A percentile compares a stretch with the other conserved stretches of the same genome.
These are phyloP conservation scores for Trypanosoma scelopori DNA, from an alignment of 208 protist species.

Conservation along the genomic window DNA sequence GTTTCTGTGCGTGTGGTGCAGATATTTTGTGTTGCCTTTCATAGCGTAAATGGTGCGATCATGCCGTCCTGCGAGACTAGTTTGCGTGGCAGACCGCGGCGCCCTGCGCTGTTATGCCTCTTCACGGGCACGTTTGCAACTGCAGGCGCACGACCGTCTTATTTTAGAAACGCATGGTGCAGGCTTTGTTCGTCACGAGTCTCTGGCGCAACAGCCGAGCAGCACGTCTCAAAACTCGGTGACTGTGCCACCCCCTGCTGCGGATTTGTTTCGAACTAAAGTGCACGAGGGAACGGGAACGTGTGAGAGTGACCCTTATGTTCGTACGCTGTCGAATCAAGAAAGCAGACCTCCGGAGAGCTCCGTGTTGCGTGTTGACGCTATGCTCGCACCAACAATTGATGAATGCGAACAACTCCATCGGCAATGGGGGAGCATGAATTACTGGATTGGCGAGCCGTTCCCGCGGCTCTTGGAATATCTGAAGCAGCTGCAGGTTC, in stretches of 20 bases:
- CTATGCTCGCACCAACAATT: conserved; percentile 38
- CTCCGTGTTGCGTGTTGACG: conserved; percentile 44
- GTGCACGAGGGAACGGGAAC: conserved; percentile 84
- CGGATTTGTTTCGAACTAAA: conserved; percentile 73
- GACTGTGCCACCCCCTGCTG: conserved; percentile 47
- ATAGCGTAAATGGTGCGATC: conserved; percentile 11
- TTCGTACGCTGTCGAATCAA: conserved; percentile 73
- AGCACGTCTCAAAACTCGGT: conserved; percentile 18
- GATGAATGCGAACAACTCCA: conserved; percentile 47
- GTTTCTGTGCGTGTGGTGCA: too few species aligned
- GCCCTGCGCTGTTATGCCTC: conserved; percentile 8
- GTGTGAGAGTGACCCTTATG: conserved; percentile 66
- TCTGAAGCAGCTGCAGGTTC: conserved; percentile 45
- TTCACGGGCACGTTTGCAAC: conserved; percentile 1
- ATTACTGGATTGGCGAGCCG: conserved; percentile 70
- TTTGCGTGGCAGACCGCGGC: not conserved
- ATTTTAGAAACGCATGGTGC: conserved; percentile 61
- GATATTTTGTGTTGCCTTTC: conserved; percentile 7
- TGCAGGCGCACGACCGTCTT: conserved; percentile 62
- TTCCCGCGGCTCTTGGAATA: conserved; percentile 63
- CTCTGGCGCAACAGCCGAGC: conserved; percentile 30
- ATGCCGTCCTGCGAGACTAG: not conserved
- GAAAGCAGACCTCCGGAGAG: conserved; percentile 51
- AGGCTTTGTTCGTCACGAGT: conserved; percentile 57
- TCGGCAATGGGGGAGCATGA: conserved; percentile 51